A percentile compares a stretch with the other conserved stretches of the same genome.
These are phyloP conservation scores for Lactifluus subvellereus DNA, from an alignment of 768 basidiomycete genomes.

Conservation along the genomic window DNA sequence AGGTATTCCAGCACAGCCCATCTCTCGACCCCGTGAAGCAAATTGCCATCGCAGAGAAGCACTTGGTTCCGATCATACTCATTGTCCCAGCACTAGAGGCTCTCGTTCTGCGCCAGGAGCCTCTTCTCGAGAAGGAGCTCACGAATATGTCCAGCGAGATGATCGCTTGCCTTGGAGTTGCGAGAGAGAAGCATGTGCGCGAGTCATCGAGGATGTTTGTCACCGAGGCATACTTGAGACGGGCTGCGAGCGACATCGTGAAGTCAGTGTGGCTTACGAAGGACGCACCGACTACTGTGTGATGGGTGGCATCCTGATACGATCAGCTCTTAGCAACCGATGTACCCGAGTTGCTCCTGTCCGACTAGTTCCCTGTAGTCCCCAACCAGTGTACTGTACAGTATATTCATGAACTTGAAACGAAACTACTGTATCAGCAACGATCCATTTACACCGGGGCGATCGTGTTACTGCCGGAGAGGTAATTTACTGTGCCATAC, in stretches of 20 bases:
- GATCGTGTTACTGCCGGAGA: background rate
- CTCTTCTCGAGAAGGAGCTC: background rate
- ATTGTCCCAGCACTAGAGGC: background rate
- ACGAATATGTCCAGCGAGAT: background rate
- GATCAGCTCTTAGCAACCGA: no score
- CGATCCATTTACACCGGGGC: background rate
- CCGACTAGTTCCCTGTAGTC: background rate
- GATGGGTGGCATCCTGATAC: background rate
- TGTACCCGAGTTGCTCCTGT: background rate
- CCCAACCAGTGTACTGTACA: background rate
- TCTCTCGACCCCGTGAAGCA: background rate
- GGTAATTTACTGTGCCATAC: background rate
- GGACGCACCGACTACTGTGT: background rate
- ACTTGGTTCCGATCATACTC: background rate
- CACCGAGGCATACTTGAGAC: background rate
- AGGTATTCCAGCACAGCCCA: constrained; percentile 1
- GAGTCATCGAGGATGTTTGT: background rate
- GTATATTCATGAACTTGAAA: background rate
- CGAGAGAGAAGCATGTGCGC: constrained; percentile 1
- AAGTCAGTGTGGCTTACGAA: background rate
- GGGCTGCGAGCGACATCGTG: background rate
- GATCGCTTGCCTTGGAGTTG: background rate
- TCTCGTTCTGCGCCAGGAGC: background rate
- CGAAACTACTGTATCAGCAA: background rate
- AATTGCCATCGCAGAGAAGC: background rate